Evolutionary conservation across 1,139 yeast genomes (phyloP).

Genomic region (Yamadazyma aaseri): DNA sequence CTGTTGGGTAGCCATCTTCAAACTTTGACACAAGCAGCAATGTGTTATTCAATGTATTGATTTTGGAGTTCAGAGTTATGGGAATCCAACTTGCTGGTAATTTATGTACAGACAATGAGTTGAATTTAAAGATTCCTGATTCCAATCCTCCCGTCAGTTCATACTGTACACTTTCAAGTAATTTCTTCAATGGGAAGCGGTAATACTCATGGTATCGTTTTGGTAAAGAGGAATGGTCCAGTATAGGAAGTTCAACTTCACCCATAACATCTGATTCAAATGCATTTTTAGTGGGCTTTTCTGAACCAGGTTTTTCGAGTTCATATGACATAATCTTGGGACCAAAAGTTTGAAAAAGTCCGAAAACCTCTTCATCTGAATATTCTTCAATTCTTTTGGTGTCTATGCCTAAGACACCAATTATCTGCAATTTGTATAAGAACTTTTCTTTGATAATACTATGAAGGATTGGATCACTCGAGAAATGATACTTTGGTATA

Average conservation of each 20-base stretch:
- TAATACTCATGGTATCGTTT: constrained; percentile 23
- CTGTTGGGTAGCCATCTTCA: constrained; percentile 30
- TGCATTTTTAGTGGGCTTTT: background rate
- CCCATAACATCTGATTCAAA: constrained; percentile 13
- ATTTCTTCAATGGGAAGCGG: constrained; percentile 25
- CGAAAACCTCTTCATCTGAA: constrained; percentile 30
- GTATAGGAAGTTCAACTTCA: constrained; percentile 10
- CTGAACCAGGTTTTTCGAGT: background rate
- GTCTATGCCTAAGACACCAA: constrained; percentile 38
- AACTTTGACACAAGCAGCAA: constrained; percentile 21
- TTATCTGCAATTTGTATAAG: constrained; percentile 33
- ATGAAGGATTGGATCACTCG: constrained; percentile 32
- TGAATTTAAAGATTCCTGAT: constrained; percentile 3
- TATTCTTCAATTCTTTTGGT: constrained; percentile 29
- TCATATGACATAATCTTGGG: constrained; percentile 20
- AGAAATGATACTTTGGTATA: constrained; percentile 19
- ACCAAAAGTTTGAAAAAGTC: constrained; percentile 34
- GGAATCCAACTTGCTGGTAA: constrained; percentile 46
- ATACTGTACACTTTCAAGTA: constrained; percentile 10
- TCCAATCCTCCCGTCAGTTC: background rate
- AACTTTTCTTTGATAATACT: constrained; percentile 35
- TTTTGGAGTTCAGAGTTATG: constrained; percentile 24
- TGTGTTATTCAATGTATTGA: constrained; percentile 19
- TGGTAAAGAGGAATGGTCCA: constrained; percentile 6
- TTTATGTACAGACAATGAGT: constrained; percentile 27